Percentiles rank a stretch among this genome's conserved stretches.
Evolutionary conservation across 345 rosid genomes (phyloP).

Genomic region (Dipteronia sinensis): DNA sequence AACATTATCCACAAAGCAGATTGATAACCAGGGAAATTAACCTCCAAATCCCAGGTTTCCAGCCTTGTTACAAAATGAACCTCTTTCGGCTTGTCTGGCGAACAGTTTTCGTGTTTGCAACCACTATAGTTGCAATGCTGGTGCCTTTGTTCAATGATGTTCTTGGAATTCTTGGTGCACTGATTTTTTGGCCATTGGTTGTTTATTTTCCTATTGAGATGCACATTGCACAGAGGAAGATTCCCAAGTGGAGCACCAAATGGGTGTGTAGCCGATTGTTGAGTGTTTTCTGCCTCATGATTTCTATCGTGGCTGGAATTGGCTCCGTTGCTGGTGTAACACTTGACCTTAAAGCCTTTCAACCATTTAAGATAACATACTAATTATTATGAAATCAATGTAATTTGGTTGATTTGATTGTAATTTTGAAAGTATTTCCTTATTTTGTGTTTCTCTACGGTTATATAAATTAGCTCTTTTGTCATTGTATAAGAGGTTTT

Average conservation of each 20-base stretch:
- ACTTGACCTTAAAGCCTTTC: constrained; percentile 39
- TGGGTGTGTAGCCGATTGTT: constrained; percentile 49
- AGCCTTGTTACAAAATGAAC: constrained; percentile 29
- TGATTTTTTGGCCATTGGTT: constrained; percentile 58
- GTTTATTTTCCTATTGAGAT: constrained; percentile 63
- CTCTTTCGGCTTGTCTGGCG: constrained; percentile 52
- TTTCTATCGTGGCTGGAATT: constrained; percentile 44
- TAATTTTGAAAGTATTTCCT: too few species aligned
- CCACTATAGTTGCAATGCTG: constrained; percentile 54
- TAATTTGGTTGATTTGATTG: too few species aligned
- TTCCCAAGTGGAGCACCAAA: constrained; percentile 52
- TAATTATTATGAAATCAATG: constrained; percentile 7
- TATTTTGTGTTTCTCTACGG: too few species aligned
- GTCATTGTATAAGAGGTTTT: too few species aligned
- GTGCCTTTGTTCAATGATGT: constrained; percentile 58
- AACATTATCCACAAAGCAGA: constrained; percentile 33
- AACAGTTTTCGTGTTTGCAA: constrained; percentile 40
- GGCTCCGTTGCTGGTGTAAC: constrained; percentile 52
- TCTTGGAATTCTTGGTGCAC: constrained; percentile 52
- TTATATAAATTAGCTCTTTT: too few species aligned
- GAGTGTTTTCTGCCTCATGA: constrained; percentile 43
- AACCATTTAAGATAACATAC: constrained; percentile 46
- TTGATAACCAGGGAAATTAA: constrained; percentile 42
- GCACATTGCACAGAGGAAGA: constrained; percentile 51
- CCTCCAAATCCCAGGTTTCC: constrained; percentile 31